Evolutionary conservation across 179 eudicot genomes (phyloP), one percentile per base, ranked within the genome.

Genomic region (Actinidia chinensis): DNA sequence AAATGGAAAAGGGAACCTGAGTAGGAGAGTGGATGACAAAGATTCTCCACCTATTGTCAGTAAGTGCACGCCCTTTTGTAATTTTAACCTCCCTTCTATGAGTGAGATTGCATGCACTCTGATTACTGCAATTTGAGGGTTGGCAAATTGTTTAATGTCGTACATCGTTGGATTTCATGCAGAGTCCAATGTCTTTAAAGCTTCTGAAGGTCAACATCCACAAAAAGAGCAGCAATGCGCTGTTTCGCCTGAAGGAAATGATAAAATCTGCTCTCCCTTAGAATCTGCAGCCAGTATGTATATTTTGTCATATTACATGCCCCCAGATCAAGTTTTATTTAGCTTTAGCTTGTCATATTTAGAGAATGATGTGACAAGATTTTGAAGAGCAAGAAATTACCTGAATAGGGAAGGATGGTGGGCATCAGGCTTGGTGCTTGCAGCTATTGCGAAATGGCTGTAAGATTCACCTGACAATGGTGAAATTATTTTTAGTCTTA

Each of bases 31-130:
- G 52, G 85, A 80, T 74, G 89, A 79, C 25, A 68, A 76, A 52
- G 88, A 87, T 73, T 84, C 86, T 85, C 84, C 90, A 74, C 81
- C 83, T 87, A 71, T 56, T 66, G 71, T 18, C 22, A 84, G 90
- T 86, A 84, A 82, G 90, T 85, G 61, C 67, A 81, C 20, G 17
- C 22, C 42, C 11, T 25, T 43, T 69, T 71, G 48, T 18, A 68
- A 22, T 44, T 18, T 36, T 22, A 40, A 12, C 8, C 59, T 54
- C 55, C 6, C 22, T 46, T 33, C 14, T 54, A 65, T 68, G 4
- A 60, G 66, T 59, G 2, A 60, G 67, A 23, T 59, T 22, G 12
- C 74, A 43, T 51, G 40, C 33, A 74, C 40, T 55, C 33, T 66
- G 10, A 54, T 51, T 5, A 65, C 48, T 73, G 40, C 63, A 73